Percentiles rank a stretch among this genome's conserved stretches.
phyloP scores from a whole-genome alignment of 2,329 filamentous ascomycete species.

The Colletotrichum theobromicola region DNA sequence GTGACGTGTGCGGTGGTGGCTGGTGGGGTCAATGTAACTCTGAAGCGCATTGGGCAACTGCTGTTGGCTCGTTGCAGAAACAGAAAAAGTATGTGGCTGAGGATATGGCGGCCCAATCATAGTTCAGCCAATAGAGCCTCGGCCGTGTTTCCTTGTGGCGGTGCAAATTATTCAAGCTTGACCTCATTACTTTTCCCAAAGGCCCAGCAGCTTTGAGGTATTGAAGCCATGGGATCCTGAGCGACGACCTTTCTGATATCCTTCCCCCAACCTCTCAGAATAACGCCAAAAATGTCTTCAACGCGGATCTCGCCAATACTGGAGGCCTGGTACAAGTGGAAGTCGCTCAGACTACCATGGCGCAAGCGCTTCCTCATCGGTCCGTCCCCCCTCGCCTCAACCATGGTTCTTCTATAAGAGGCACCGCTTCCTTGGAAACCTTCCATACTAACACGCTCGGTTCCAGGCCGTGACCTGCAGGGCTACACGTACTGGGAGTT shows the following conservation, averaged over 20 bases:
- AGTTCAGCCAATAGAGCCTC: not conserved
- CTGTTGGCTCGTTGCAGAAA: not conserved
- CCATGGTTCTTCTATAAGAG: not conserved
- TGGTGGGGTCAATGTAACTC: conserved; percentile 15
- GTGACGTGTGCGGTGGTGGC: conserved; percentile 25
- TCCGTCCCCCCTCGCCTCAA: conserved; percentile 35
- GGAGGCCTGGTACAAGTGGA: conserved; percentile 64
- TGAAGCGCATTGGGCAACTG: not conserved
- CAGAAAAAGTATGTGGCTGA: conserved; percentile 18
- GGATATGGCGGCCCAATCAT: not conserved
- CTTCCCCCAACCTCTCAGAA: not conserved
- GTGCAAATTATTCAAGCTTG: conserved; percentile 21
- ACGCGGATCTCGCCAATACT: conserved; percentile 20
- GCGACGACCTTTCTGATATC: not conserved
- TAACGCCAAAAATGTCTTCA: conserved; percentile 3
- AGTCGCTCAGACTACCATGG: conserved; percentile 67
- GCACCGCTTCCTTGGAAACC: not conserved
- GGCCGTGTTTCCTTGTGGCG: conserved; percentile 11
- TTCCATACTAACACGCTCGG: not conserved
- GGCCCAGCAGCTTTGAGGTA: not conserved
- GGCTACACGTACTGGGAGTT: conserved; percentile 77
- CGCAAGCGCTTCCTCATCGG: conserved; percentile 67
- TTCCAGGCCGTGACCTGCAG: conserved; percentile 64
- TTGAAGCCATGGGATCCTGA: conserved; percentile 12
- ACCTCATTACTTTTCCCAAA: conserved; percentile 22